Evolutionary conservation across 164 flowering plant genomes (phyloP), one percentile per base, ranked within the genome.

Genomic region (Magnolia officinalis): DNA sequence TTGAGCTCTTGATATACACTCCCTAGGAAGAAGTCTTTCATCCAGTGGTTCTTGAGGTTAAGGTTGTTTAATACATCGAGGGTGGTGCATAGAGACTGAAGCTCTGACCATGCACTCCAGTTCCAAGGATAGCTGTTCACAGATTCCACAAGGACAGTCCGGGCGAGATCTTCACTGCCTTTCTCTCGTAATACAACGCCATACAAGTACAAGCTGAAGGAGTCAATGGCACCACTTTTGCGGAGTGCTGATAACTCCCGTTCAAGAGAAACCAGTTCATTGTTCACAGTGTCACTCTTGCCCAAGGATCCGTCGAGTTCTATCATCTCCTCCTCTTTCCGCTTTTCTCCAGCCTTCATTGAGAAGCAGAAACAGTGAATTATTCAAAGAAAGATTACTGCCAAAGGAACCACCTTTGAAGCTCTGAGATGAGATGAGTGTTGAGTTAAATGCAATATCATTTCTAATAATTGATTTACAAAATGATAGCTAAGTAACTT

Each of bases 91-190:
- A 94, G 81, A 13, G 91, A 88, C 82, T 90, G 98, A 79, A 96
- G 89, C 82, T 93, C 97, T 49, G 89, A 86, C 99, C 98, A 96
- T 21, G 99, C 98, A 84, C 77, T 93, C 99, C 99, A 96, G 78
- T 96, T 96, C 99, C 99, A 96, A 20, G 99, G 98, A 76, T 94
- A 94, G 80, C 78, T 87, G 71, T 94, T 96, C 75, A 96, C 99
- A 65, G 98, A 96, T 73, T 96, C 98, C 75, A 89, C 90, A 67
- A 96, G 90, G 67, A 88, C 88, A 9, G 86, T 77, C n/a, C 98
- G 90, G 21, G 99, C 97, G 64, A 91, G 90, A 80, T 84, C 90
- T 69, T 96, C 95, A 74, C 78, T 86, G 29, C 97, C 98, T 86
- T 89, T 91, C 81, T 90, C 91, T 83, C 88, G 90, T 19, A 96